A percentile compares a stretch with the other conserved stretches of the same genome.
phyloP scores from a whole-genome alignment of 441 rosid species.

The Adansonia gregorii region DNA sequence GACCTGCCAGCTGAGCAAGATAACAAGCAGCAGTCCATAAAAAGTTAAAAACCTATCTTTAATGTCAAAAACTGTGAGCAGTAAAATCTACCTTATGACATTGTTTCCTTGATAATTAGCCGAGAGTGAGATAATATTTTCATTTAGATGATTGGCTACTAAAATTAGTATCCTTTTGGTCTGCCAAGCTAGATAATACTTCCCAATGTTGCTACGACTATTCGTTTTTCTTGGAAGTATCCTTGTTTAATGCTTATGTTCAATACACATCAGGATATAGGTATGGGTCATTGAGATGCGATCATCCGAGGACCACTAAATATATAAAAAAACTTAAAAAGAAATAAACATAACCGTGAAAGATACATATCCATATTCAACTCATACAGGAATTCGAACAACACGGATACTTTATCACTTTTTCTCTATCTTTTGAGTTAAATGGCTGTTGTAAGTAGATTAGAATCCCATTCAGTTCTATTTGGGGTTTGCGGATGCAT shows the following conservation, averaged over 20 bases:
- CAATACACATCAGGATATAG: background rate
- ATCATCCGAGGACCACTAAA: background rate
- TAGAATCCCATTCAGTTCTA: background rate
- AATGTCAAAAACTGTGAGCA: background rate
- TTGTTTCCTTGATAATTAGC: background rate
- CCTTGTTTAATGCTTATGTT: background rate
- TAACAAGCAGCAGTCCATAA: background rate
- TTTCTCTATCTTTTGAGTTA: background rate
- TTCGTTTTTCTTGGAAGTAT: background rate
- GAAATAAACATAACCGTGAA: background rate
- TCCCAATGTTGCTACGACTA: background rate
- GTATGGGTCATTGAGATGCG: background rate
- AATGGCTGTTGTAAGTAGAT: background rate
- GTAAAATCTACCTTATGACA: background rate
- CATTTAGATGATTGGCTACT: background rate
- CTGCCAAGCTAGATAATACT: background rate
- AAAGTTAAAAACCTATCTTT: background rate
- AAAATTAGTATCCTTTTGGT: background rate
- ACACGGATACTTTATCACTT: background rate
- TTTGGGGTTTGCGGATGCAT: background rate
- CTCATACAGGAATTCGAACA: background rate
- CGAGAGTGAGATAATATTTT: background rate
- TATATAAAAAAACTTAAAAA: background rate
- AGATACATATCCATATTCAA: background rate
- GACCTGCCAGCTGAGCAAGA: slow-evolving; percentile 31